Conservation (phyloP, 1,284 basidiomycete genomes). For the Ganoderma multipileum region DNA sequence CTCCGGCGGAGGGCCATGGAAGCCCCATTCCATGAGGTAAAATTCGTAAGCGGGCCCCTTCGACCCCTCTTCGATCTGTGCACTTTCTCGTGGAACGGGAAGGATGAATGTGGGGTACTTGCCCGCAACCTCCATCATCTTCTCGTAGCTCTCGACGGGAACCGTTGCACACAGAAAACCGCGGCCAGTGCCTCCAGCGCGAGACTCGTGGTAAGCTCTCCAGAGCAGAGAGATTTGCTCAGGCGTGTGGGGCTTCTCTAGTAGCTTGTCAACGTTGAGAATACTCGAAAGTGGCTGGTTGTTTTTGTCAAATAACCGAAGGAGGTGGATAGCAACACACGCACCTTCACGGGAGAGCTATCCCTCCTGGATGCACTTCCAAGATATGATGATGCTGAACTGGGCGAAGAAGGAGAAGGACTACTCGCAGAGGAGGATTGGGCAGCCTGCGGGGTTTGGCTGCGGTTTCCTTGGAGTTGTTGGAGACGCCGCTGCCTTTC, state of each 20-base stretch:
- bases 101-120: conserved; percentile 82
- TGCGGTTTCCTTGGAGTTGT: conserved; percentile 35
- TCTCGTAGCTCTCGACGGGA: conserved; percentile 74
- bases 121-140: conserved; percentile 68
- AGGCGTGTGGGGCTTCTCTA: conserved; percentile 73
- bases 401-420: conserved; percentile 23
- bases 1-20: conserved; percentile 71
- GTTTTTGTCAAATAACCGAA: neutral
- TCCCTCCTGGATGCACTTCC: conserved; percentile 56
- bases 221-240: conserved; percentile 82
- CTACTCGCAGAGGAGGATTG: conserved; percentile 31
- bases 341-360: conserved; percentile 73
- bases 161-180: conserved; percentile 86
- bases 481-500: conserved; percentile 37
- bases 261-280: conserved; percentile 77
- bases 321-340: conserved; percentile 13
- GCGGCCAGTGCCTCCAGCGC: conserved; percentile 77
- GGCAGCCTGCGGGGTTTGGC: conserved; percentile 29
- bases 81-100: conserved; percentile 67
- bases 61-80: conserved; percentile 38
- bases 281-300: conserved; percentile 82
- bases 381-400: conserved; percentile 20
- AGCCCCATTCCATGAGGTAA: conserved; percentile 88
- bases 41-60: conserved; percentile 74
- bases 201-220: conserved; percentile 88